Conservation (phyloP, 139 green algal species). For the Haematococcus sp. region DNA sequence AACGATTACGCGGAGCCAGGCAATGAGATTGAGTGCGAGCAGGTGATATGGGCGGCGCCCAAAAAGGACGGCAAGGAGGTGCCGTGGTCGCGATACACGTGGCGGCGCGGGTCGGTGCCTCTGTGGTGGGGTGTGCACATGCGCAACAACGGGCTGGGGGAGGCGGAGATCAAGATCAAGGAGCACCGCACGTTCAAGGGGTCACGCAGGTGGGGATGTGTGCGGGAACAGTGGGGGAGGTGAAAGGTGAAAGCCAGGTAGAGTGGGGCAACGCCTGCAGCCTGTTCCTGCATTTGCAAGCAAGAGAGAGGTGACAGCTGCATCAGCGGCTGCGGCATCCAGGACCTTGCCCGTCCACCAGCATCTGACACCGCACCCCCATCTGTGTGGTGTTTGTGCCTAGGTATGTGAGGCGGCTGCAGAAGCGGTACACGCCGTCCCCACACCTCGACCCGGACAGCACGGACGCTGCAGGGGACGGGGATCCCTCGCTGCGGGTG, state of each 20-base stretch:
- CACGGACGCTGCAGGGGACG: conserved; percentile 1
- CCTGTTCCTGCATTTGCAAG: too few species aligned
- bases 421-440: conserved; percentile 64
- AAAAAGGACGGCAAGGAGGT: conserved; percentile 9
- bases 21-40: conserved; percentile 98
- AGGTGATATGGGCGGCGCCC: conserved; percentile 70
- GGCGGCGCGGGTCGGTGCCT: conserved; percentile 85
- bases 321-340: too few species aligned
- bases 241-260: too few species aligned
- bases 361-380: too few species aligned
- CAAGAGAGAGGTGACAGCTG: not conserved
- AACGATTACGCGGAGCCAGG: conserved; percentile 83
- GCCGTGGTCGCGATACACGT: conserved; percentile 73
- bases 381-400: not conserved
- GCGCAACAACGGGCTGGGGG: conserved; percentile 63
- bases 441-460: conserved; percentile 38
- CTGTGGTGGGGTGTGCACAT: conserved; percentile 70
- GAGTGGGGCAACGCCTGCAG: not conserved
- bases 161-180: conserved; percentile 88
- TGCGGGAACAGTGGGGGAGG: not conserved
- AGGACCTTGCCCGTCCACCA: too few species aligned
- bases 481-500: conserved; percentile 29
- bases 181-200: conserved; percentile 77
- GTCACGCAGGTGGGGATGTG: conserved; percentile 61
- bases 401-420: conserved; percentile 79